Evolutionary conservation across 108 stramenopile species (phyloP).

Genomic region (Bacterosira constricta): DNA sequence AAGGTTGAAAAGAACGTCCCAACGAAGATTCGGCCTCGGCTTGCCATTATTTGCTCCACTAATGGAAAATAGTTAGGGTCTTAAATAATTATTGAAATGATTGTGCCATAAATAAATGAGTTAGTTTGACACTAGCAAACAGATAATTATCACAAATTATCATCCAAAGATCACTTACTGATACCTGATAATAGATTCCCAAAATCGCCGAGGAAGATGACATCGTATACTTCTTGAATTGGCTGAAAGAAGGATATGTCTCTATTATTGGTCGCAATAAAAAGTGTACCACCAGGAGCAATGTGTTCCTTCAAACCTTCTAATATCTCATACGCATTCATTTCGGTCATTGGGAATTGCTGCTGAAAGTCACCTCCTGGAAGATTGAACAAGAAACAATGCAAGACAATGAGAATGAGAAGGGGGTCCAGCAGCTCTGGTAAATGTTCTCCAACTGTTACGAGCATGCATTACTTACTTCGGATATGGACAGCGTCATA

Average conservation of each 20-base stretch:
- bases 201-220: conserved; percentile 46
- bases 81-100: conserved; percentile 3
- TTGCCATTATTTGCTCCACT: conserved; percentile 66
- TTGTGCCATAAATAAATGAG: no score
- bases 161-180: conserved; percentile 17
- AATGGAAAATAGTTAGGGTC: conserved; percentile 66
- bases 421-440: background rate
- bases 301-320: conserved; percentile 14
- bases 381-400: background rate
- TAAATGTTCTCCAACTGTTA: no score
- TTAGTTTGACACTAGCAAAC: no score
- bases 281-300: conserved; percentile 17
- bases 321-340: conserved; percentile 26
- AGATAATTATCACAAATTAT: conserved; percentile 11
- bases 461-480: no score
- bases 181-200: conserved; percentile 1
- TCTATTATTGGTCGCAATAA: conserved; percentile 69
- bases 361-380: conserved; percentile 25
- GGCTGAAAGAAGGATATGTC: conserved; percentile 50
- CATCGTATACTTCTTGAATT: conserved; percentile 41
- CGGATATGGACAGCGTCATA: conserved; percentile 63
- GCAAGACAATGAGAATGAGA: background rate
- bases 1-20: conserved; percentile 73
- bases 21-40: conserved; percentile 54
- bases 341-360: conserved; percentile 23